Conservation (phyloP, 495 filamentous ascomycete species). For the Arthonia radiata region DNA sequence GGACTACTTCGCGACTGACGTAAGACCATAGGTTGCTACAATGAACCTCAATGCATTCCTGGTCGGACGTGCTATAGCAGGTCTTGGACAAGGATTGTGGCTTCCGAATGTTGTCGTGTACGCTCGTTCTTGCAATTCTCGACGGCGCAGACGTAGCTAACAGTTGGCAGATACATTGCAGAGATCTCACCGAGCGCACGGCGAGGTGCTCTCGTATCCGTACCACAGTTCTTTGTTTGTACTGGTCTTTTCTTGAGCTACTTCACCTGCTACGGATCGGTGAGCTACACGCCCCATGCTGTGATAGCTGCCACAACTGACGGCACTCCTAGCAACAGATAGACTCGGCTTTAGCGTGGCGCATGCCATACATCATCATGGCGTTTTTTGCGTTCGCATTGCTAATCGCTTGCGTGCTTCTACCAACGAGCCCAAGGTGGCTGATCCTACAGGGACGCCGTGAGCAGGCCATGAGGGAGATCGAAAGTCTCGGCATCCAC, state of each 20-base stretch:
- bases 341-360: constrained; percentile 29
- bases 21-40: constrained; percentile 20
- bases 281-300: too few species aligned
- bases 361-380: constrained; percentile 25
- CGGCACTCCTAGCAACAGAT: too few species aligned
- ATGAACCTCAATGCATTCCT: constrained; percentile 26
- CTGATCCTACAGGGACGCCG: constrained; percentile 17
- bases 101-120: constrained; percentile 29
- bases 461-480: constrained; percentile 13
- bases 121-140: too few species aligned
- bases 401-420: constrained; percentile 14
- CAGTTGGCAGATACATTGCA: too few species aligned
- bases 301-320: too few species aligned
- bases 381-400: constrained; percentile 18
- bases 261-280: constrained; percentile 36
- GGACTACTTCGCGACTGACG: constrained; percentile 28
- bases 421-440: constrained; percentile 26
- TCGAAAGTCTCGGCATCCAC: constrained; percentile 23
- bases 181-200: constrained; percentile 31
- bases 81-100: constrained; percentile 34
- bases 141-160: too few species aligned
- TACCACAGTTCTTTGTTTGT: constrained; percentile 28
- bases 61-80: constrained; percentile 26
- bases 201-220: constrained; percentile 26
- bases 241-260: constrained; percentile 28